Evolutionary conservation across 345 rosid species (phyloP), one percentile per base, ranked within the genome.

Genomic region (Syzygium oleosum): DNA sequence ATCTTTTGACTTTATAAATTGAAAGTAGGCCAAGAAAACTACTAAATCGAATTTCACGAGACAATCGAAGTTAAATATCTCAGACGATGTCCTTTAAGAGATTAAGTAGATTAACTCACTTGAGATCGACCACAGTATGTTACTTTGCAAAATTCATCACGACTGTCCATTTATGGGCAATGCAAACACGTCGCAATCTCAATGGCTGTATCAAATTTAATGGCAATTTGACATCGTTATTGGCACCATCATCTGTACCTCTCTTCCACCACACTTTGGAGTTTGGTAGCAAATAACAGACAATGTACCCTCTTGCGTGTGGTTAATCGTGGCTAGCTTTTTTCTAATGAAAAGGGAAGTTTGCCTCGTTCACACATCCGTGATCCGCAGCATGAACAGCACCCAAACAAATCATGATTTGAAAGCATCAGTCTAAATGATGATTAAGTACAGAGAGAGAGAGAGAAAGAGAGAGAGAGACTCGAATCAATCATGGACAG

Each of bases 1-100:
- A 19, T 73, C 46, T 34, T 9, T 73, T 2, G 25, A 19, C 25
- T 4, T 34, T 17, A 34, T 15, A 31, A 65, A 65, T 16, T 31
- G 78, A 19, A 31, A 65, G 31, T 65, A 16, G 38, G 78, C 1
- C 21, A 31, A 65, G 13, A 65, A 31, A 19, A 15, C 46, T 17
- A 19, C 25, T 68, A 34, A 4, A 17, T 19, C 25, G 12, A 34
- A 34, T 34, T 34, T 1, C 25, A 34, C 0, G 3, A 9, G 4
- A 68, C 2, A 2, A 34, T 9, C 7, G 11, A 68, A 68, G 2
- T 68, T 0, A 6, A 73, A 73, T 73, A 11, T 73, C 22, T 9
- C 0, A 2, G 7, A 9, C 2, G 4, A 34, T 17, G 19, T 34
- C 12, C 38, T 9, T 34, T 11, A 9, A 34, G 12, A 68, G 9